Evolutionary conservation across 2,329 filamentous ascomycete genomes (phyloP).

Genomic region (Colletotrichum sansevieriae): DNA sequence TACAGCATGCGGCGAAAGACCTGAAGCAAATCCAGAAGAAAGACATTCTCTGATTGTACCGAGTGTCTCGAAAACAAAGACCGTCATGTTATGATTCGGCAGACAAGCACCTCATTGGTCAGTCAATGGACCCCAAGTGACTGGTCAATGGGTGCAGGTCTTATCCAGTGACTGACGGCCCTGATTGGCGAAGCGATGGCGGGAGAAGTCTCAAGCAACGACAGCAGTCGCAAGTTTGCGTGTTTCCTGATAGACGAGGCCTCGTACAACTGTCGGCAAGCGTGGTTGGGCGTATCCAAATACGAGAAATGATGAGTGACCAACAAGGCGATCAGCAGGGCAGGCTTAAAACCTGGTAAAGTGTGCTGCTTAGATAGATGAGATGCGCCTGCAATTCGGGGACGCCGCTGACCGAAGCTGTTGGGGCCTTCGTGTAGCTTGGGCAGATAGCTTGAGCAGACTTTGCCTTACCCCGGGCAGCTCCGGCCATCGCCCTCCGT

Average conservation of each 20-base stretch:
- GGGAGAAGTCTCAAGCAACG: not conserved
- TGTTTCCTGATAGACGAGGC: not conserved
- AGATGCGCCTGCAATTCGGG: not conserved
- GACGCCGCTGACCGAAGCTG: not conserved
- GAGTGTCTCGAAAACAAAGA: not conserved
- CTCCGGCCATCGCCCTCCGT: too few relatives aligned
- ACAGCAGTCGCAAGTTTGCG: not conserved
- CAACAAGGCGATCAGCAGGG: not conserved
- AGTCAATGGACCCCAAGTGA: not conserved
- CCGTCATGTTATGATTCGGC: constrained; percentile 1
- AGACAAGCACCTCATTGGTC: not conserved
- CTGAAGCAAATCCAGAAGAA: constrained; percentile 2
- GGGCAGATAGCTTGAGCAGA: too few relatives aligned
- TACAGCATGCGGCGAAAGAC: not conserved
- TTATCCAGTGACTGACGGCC: too few relatives aligned
- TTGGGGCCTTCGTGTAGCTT: too few relatives aligned
- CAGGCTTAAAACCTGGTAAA: not conserved
- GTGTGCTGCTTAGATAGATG: not conserved
- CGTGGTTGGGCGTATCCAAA: not conserved
- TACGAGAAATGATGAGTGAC: not conserved
- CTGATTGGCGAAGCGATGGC: not conserved
- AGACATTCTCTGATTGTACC: not conserved
- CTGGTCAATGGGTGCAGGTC: too few relatives aligned
- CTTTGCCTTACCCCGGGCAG: too few relatives aligned
- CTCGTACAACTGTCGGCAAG: not conserved